Percentiles rank a stretch among this genome's conserved stretches.
Evolutionary conservation across 805 yeast species (phyloP).

Genomic region (Candida yuanshanica): DNA sequence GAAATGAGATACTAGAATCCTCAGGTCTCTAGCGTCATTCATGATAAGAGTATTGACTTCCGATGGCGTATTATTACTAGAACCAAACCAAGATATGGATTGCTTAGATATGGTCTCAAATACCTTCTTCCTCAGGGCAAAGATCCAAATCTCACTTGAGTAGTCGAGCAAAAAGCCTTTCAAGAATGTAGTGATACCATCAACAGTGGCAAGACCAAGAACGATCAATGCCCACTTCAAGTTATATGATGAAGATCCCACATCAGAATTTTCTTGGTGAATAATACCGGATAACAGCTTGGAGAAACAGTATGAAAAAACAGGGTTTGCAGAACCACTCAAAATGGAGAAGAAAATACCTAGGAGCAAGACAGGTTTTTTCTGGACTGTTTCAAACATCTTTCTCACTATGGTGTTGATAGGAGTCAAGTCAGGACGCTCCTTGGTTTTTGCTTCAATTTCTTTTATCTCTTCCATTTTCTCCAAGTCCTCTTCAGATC

Average conservation of each 20-base stretch:
- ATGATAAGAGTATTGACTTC: slow-evolving; percentile 61
- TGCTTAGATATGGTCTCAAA: slow-evolving; percentile 47
- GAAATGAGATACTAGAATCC: slow-evolving; percentile 59
- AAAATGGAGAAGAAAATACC: slow-evolving; percentile 52
- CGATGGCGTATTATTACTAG: slow-evolving; percentile 35
- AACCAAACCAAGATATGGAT: slow-evolving; percentile 47
- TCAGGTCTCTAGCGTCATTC: slow-evolving; percentile 77
- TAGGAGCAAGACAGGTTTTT: slow-evolving; percentile 26
- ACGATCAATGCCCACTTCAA: slow-evolving; percentile 66
- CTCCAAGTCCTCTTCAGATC: background rate
- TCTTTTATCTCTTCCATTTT: slow-evolving; percentile 2
- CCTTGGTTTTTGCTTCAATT: slow-evolving; percentile 6
- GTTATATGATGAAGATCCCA: slow-evolving; percentile 29
- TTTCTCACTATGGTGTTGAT: slow-evolving; percentile 23
- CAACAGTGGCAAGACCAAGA: slow-evolving; percentile 53
- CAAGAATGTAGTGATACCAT: slow-evolving; percentile 51
- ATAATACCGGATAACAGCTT: slow-evolving; percentile 61
- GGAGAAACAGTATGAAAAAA: slow-evolving; percentile 75
- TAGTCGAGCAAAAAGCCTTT: slow-evolving; percentile 46
- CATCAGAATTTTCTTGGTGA: slow-evolving; percentile 31
- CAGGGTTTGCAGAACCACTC: slow-evolving; percentile 65
- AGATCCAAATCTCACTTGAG: slow-evolving; percentile 67
- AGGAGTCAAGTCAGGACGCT: slow-evolving; percentile 23
- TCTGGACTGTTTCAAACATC: slow-evolving; percentile 25
- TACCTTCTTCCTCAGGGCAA: slow-evolving; percentile 41